A percentile compares a stretch with the other conserved stretches of the same genome.
Evolutionary conservation across 2,329 filamentous ascomycete genomes (phyloP).

Genomic region (Ceratocystis alfenasii): DNA sequence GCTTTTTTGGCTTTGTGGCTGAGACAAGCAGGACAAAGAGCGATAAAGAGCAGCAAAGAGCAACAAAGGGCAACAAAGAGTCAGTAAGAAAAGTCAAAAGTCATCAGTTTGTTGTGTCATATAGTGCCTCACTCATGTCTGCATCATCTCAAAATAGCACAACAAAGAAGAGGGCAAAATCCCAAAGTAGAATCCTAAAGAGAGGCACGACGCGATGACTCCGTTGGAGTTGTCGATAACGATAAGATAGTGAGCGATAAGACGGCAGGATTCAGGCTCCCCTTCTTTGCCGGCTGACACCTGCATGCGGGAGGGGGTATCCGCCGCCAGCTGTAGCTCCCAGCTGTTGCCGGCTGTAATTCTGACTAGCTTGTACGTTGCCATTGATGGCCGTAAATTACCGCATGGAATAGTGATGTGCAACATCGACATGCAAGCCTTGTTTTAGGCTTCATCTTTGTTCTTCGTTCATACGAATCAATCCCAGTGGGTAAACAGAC

Average conservation of each 20-base stretch:
- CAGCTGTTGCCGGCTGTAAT: not conserved
- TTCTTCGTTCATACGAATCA: not conserved
- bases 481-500: not conserved
- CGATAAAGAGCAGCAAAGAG: not conserved
- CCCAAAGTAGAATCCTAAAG: no score
- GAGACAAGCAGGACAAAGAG: not conserved
- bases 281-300: not conserved
- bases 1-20: no score
- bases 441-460: not conserved
- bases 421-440: not conserved
- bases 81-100: not conserved
- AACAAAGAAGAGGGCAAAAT: not conserved
- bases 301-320: not conserved
- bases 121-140: not conserved
- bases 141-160: constrained; percentile 10
- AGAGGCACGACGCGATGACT: no score
- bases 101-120: not conserved
- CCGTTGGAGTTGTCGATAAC: not conserved
- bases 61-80: not conserved
- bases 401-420: constrained; percentile 10
- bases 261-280: not conserved
- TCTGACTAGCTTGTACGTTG: not conserved
- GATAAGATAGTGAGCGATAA: not conserved
- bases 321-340: not conserved
- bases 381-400: not conserved